phyloP scores from a whole-genome alignment of 2,329 filamentous ascomycete genomes.

The Colletotrichum sp. region DNA sequence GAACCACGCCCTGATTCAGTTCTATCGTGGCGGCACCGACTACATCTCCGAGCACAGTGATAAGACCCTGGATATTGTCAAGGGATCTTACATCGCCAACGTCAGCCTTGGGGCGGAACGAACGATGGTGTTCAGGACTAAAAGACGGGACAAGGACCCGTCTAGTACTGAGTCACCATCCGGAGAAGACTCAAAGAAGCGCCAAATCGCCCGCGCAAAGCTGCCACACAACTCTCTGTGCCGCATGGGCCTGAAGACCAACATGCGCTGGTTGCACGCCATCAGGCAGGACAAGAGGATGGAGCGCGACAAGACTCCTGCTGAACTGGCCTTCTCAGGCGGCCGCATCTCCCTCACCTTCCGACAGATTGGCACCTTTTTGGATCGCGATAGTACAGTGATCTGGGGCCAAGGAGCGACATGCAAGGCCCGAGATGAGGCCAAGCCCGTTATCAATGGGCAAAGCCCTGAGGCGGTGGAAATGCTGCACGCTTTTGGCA shows the following conservation, averaged over 20 bases:
- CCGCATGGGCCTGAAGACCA: slow-evolving; percentile 80
- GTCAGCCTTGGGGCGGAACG: slow-evolving; percentile 91
- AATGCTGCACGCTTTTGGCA: slow-evolving; percentile 81
- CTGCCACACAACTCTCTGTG: slow-evolving; percentile 92
- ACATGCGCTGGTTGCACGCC: slow-evolving; percentile 88
- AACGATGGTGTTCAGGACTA: slow-evolving; percentile 88
- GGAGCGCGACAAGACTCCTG: slow-evolving; percentile 66
- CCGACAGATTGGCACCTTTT: slow-evolving; percentile 84
- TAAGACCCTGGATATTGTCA: slow-evolving; percentile 90
- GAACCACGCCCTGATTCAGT: slow-evolving; percentile 92
- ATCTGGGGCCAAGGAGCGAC: slow-evolving; percentile 96
- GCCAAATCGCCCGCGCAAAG: slow-evolving; percentile 69
- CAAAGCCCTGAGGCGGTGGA: slow-evolving; percentile 67
- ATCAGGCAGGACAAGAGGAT: slow-evolving; percentile 87
- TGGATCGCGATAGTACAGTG: slow-evolving; percentile 63
- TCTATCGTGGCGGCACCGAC: slow-evolving; percentile 88
- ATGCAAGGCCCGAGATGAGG: slow-evolving; percentile 65
- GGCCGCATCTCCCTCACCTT: slow-evolving; percentile 93
- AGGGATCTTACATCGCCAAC: slow-evolving; percentile 85
- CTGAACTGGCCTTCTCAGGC: slow-evolving; percentile 75
- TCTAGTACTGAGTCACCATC: slow-evolving; percentile 25
- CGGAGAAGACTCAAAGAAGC: slow-evolving; percentile 34
- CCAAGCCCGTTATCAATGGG: slow-evolving; percentile 71
- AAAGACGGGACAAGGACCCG: slow-evolving; percentile 60
- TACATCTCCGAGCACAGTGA: slow-evolving; percentile 97